These are phyloP conservation scores for Saussurea involucrata DNA, from an alignment of 129 eudicot species.

Conservation along the genomic window DNA sequence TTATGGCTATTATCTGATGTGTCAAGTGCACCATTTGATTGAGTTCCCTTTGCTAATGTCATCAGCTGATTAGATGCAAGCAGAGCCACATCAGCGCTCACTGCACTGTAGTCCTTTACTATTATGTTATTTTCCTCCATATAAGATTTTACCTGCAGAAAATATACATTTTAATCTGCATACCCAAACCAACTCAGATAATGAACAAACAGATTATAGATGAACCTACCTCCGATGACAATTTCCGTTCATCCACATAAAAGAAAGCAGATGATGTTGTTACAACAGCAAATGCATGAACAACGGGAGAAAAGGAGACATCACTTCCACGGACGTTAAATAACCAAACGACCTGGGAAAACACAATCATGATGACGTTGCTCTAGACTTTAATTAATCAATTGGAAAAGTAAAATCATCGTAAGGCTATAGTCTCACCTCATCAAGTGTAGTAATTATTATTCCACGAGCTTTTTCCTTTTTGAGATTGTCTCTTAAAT, in stretches of 20 bases:
- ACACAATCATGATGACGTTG: background rate
- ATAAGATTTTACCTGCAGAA: conserved; percentile 59
- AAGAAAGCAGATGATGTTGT: conserved; percentile 73
- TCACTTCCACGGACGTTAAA: conserved; percentile 88
- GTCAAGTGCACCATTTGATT: conserved; percentile 29
- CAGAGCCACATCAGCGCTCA: conserved; percentile 70
- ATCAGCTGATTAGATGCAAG: conserved; percentile 83
- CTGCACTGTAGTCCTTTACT: conserved; percentile 68
- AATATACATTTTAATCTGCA: background rate
- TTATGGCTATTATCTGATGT: conserved; percentile 41
- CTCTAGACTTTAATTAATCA: background rate
- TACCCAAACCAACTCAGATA: background rate
- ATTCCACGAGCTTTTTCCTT: conserved; percentile 69
- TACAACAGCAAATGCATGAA: conserved; percentile 89
- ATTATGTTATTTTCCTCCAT: conserved; percentile 70
- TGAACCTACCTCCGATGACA: conserved; percentile 71
- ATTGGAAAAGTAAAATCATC: background rate
- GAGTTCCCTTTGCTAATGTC: conserved; percentile 27
- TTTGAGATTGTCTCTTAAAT: conserved; percentile 63
- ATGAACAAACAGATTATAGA: background rate
- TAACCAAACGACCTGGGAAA: conserved; percentile 87
- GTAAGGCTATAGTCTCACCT: conserved; percentile 38
- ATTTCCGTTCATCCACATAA: conserved; percentile 79
- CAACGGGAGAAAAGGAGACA: conserved; percentile 90
- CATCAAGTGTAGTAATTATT: conserved; percentile 79